Percentiles rank a stretch among this genome's conserved stretches.
Evolutionary conservation across 345 rosid genomes (phyloP).

Genomic region (Pistacia vera): DNA sequence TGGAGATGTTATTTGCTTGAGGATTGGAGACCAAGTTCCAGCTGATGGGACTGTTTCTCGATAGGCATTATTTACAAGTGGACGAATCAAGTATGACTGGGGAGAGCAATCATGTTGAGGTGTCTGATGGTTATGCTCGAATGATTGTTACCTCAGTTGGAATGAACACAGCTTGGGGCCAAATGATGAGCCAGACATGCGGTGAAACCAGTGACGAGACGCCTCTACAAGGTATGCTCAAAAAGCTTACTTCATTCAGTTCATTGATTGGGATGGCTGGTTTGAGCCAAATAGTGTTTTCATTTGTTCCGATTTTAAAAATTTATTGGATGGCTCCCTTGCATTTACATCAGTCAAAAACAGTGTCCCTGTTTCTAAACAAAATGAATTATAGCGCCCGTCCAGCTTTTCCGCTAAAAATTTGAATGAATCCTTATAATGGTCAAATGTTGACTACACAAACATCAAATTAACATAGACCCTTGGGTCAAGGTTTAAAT

Average conservation of each 20-base stretch:
- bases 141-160: constrained; percentile 79
- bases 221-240: constrained; percentile 65
- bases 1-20: constrained; percentile 58
- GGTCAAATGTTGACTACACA: too few relatives aligned
- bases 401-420: too few relatives aligned
- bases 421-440: too few relatives aligned
- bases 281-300: too few relatives aligned
- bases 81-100: constrained; percentile 78
- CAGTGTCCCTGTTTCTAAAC: too few relatives aligned
- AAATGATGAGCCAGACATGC: constrained; percentile 69
- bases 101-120: constrained; percentile 52
- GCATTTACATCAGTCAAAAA: too few relatives aligned
- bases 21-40: constrained; percentile 70
- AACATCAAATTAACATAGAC: too few relatives aligned
- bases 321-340: too few relatives aligned
- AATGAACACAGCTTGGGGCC: constrained; percentile 72
- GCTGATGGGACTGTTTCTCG: constrained; percentile 64
- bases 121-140: constrained; percentile 50
- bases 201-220: constrained; percentile 52
- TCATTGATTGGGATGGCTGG: constrained; percentile 66
- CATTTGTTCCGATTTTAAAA: too few relatives aligned
- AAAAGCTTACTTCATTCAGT: constrained; percentile 69
- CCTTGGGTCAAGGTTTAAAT: too few relatives aligned
- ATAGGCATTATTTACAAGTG: constrained; percentile 47
- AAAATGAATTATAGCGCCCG: too few relatives aligned